Conservation (phyloP, 1,284 basidiomycete genomes). For the Wolfiporia cocos region DNA sequence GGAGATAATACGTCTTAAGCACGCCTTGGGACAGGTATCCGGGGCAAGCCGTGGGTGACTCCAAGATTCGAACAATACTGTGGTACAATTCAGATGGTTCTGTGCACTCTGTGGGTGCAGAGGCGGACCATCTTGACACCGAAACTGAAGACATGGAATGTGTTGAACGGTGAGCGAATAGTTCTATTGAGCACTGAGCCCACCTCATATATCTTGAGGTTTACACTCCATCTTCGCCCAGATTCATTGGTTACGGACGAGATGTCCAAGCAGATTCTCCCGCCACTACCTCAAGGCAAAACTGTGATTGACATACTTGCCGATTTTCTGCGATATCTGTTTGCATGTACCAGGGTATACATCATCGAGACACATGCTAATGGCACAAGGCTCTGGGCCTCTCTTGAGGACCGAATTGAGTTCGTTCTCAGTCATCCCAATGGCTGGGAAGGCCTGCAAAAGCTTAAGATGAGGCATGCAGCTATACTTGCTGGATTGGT, state of each 20-base stretch:
- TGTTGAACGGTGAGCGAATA: conserved; percentile 39
- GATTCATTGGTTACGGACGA: conserved; percentile 22
- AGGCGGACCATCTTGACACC: conserved; percentile 38
- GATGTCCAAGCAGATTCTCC: conserved; percentile 32
- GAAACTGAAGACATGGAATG: conserved; percentile 37
- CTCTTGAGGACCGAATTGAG: conserved; percentile 26
- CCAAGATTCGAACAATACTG: conserved; percentile 51
- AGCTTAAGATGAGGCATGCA: conserved; percentile 32
- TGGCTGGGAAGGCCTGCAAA: conserved; percentile 39
- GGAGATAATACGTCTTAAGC: background rate
- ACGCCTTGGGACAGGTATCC: conserved; percentile 29
- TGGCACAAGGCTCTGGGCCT: conserved; percentile 33
- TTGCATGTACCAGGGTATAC: conserved; percentile 35
- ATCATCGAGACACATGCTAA: conserved; percentile 42
- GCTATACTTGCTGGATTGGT: conserved; percentile 29
- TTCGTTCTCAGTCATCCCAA: conserved; percentile 38
- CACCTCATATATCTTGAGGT: conserved; percentile 31
- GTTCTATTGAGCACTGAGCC: background rate
- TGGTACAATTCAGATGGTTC: conserved; percentile 43
- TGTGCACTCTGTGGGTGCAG: conserved; percentile 44
- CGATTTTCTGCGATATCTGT: conserved; percentile 49
- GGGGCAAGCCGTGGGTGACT: conserved; percentile 35
- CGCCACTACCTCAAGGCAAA: conserved; percentile 37
- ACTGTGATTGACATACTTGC: conserved; percentile 40
- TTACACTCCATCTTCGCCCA: conserved; percentile 50